Evolutionary conservation across 1,284 basidiomycete species (phyloP), one percentile per base, ranked within the genome.

Genomic region (Sanghuangporus sanghuang): DNA sequence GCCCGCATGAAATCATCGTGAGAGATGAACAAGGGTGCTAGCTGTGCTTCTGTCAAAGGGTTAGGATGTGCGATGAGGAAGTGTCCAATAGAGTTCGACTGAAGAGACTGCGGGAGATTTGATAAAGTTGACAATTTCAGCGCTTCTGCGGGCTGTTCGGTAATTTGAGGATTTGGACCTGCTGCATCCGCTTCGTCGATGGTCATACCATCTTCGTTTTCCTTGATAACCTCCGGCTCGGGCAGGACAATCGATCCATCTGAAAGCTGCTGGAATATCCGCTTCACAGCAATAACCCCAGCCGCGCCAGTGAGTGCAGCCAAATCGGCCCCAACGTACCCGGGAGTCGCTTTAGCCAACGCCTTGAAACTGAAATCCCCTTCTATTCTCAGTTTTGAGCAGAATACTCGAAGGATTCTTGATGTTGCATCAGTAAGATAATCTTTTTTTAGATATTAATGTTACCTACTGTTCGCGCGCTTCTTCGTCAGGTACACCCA

Each of bases 241-340:
- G 86, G 82, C 27, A 92, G 77, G 8, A 80, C 73, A 0, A 92
- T 72, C 0, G 81, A 82, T 16, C 85, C 86, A n/a, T 87, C 85
- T 0, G 88, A 89, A 4, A 98, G 77, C 68, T 90, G 83, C 73
- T 91, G 84, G 75, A 98, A 98, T 70, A 99, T 98, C 32, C 96
- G 85, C 76, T 98, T 98, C 49, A 99, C 95, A 0, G 96, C 95
- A 54, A 95, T 90, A 65, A 98, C 93, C 6, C 96, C 96, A 0
- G 96, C 96, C 27, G 95, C 95, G 6, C 94, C 92, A 0, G 95
- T 95, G 8, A 98, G 77, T 0, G 95, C 92, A 0, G 92, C 87
- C 35, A 99, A 76, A 78, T 99, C 96, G 0, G 96, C 96, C 42
- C 96, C 96, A 8, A 98, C 96, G 71, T 97, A 99, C 0, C 96